Evolutionary conservation across 2,329 filamentous ascomycete species (phyloP).

Genomic region (Dryadomyces quercivorus): DNA sequence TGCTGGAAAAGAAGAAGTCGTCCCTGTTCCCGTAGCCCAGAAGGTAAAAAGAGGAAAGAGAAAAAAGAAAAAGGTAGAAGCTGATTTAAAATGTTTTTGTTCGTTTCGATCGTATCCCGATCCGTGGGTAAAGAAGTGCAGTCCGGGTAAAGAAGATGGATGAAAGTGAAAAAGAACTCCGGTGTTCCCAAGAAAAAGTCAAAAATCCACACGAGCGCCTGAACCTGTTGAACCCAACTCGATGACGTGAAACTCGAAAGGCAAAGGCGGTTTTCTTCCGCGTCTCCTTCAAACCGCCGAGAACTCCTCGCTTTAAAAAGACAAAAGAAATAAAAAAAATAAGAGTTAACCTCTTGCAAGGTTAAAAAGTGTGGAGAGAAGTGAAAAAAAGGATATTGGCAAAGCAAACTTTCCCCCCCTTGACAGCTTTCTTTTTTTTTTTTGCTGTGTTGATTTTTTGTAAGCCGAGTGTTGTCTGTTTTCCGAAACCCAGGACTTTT

Average conservation of each 20-base stretch:
- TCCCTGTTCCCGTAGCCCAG: too few relatives aligned
- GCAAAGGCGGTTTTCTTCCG: conserved; percentile 1
- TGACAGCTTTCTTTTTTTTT: background rate
- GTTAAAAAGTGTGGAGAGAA: background rate
- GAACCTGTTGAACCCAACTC: background rate
- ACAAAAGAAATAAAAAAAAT: background rate
- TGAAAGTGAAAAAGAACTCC: background rate
- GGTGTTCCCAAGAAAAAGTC: background rate
- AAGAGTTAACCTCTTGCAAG: background rate
- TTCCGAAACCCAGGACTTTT: background rate
- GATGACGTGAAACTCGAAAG: background rate
- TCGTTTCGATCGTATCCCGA: background rate
- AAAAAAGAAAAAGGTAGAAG: background rate
- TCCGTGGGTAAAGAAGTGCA: background rate
- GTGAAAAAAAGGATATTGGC: background rate
- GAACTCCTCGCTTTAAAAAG: conserved; percentile 6
- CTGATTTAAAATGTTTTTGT: background rate
- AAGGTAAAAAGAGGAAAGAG: too few relatives aligned
- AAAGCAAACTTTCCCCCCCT: background rate
- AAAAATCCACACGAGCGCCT: background rate
- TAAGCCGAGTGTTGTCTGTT: background rate
- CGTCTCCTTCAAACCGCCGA: conserved; percentile 1
- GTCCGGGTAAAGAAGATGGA: background rate
- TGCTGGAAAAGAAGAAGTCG: too few relatives aligned
- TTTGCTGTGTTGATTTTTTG: background rate